A percentile compares a stretch with the other conserved stretches of the same genome.
phyloP scores from a whole-genome alignment of 163 green algal genomes.

The Chloromonas sp. region DNA sequence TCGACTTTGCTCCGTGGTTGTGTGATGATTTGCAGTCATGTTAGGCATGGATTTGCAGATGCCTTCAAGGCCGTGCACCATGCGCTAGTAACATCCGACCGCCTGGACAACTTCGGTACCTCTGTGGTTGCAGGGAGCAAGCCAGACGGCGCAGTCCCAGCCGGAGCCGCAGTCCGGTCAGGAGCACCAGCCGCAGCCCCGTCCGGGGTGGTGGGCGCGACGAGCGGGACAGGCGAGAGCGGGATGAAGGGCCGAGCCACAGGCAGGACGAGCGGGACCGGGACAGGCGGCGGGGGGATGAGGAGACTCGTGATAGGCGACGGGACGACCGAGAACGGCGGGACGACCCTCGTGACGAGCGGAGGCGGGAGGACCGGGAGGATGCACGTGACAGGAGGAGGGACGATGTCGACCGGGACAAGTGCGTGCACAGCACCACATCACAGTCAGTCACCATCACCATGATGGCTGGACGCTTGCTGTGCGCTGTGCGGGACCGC shows the following conservation, averaged over 20 bases:
- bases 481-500: too few species aligned
- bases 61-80: not conserved
- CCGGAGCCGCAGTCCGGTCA: not conserved
- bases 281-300: not conserved
- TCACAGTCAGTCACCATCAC: too few species aligned
- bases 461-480: too few species aligned
- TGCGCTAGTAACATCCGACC: not conserved
- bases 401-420: too few species aligned
- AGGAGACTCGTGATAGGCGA: too few species aligned
- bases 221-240: slow-evolving; percentile 9
- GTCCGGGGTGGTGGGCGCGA: not conserved
- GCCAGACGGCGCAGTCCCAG: not conserved
- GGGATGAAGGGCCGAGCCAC: not conserved
- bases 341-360: too few species aligned
- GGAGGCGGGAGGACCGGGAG: too few species aligned
- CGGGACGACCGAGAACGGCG: too few species aligned
- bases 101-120: not conserved
- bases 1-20: not conserved
- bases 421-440: too few species aligned
- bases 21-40: not conserved
- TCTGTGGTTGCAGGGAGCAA: not conserved
- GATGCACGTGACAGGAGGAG: too few species aligned
- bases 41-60: not conserved
- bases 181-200: slow-evolving; percentile 5
- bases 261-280: not conserved